These are phyloP conservation scores for Pisolithus thermaeus DNA, from an alignment of 1,284 basidiomycete genomes.

Conservation along the genomic window DNA sequence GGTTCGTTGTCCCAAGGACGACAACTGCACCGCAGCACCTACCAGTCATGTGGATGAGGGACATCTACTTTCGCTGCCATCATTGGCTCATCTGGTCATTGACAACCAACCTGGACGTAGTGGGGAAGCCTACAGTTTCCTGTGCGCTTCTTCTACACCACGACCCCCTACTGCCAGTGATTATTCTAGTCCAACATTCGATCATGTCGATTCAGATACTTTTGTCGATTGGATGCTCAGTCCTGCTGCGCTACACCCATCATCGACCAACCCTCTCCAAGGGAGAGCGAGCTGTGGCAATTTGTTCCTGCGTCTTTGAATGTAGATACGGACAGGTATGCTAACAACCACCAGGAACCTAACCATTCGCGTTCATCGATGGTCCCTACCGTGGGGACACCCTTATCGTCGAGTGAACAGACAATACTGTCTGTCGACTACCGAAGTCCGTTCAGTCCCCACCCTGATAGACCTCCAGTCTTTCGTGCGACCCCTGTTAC, in stretches of 20 bases:
- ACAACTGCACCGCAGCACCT: neutral
- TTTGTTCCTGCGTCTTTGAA: constrained; percentile 8
- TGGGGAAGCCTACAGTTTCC: constrained; percentile 12
- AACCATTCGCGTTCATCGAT: constrained; percentile 29
- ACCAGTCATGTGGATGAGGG: neutral
- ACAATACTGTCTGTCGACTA: constrained; percentile 11
- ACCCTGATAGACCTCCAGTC: constrained; percentile 17
- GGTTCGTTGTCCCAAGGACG: constrained; percentile 19
- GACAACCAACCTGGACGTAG: constrained; percentile 27
- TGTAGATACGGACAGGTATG: constrained; percentile 6
- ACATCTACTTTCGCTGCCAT: neutral
- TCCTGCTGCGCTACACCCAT: constrained; percentile 31
- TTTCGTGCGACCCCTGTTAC: constrained; percentile 19
- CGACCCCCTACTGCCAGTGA: constrained; percentile 27
- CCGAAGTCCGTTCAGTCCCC: constrained; percentile 27
- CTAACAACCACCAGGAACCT: constrained; percentile 14
- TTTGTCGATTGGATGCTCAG: constrained; percentile 15
- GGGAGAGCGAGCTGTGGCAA: constrained; percentile 15
- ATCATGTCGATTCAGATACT: constrained; percentile 14
- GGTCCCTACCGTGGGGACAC: constrained; percentile 27
- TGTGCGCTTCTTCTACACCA: constrained; percentile 25
- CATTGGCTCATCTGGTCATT: neutral
- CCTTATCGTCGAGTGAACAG: constrained; percentile 13
- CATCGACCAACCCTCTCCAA: constrained; percentile 25
- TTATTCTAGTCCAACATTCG: constrained; percentile 26